These are phyloP conservation scores for Rusavskia elegans DNA, from an alignment of 495 filamentous ascomycete genomes.

Conservation along the genomic window DNA sequence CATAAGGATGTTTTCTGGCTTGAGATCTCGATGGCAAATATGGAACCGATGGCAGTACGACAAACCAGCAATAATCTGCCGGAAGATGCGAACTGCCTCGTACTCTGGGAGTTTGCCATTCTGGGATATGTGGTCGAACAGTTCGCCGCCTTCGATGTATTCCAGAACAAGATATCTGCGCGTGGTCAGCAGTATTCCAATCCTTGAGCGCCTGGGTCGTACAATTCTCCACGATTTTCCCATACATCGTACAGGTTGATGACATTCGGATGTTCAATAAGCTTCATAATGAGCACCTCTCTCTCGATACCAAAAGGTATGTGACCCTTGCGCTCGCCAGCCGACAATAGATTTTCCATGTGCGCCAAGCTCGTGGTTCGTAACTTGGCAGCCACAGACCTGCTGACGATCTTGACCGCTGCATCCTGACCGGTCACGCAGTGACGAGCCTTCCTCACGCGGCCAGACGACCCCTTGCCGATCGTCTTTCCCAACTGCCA, in stretches of 20 bases:
- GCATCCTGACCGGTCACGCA: constrained; percentile 54
- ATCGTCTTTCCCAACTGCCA: constrained; percentile 82
- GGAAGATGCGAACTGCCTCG: constrained; percentile 71
- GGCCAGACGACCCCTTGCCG: constrained; percentile 69
- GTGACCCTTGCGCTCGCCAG: constrained; percentile 33
- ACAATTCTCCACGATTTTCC: constrained; percentile 92
- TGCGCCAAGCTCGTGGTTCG: constrained; percentile 63
- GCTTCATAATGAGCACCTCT: constrained; percentile 89
- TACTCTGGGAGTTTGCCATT: constrained; percentile 54
- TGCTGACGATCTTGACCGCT: constrained; percentile 87
- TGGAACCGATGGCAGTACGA: constrained; percentile 84
- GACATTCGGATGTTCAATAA: constrained; percentile 86
- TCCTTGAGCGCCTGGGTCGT: constrained; percentile 19
- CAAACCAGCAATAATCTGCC: constrained; percentile 83
- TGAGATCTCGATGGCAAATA: constrained; percentile 91
- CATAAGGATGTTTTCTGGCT: constrained; percentile 92
- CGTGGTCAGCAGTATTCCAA: constrained; percentile 3
- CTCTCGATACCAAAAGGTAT: constrained; percentile 82
- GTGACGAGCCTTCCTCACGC: constrained; percentile 54
- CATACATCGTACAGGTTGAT: constrained; percentile 87
- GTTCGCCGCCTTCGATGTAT: constrained; percentile 78
- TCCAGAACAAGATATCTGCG: constrained; percentile 90
- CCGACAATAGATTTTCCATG: constrained; percentile 38
- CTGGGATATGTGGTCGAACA: constrained; percentile 65
- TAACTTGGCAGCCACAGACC: constrained; percentile 50